Conservation (phyloP, 1,139 yeast genomes). For the Yamadazyma spencermartinsiae region DNA sequence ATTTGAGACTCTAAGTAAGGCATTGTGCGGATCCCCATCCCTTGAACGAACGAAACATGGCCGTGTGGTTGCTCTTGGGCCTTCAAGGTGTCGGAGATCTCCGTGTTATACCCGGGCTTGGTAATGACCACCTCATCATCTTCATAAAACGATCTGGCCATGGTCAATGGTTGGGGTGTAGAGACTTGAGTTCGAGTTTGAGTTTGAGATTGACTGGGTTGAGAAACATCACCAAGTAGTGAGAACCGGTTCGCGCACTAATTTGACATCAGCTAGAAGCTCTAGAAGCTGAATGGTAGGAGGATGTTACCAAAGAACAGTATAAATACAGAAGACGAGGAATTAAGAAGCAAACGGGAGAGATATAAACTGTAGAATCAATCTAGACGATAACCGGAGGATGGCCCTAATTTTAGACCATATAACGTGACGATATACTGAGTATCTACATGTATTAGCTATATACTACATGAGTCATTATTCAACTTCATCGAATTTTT, state of each 20-base stretch:
- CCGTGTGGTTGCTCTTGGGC: conserved; percentile 43
- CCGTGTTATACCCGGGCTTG: conserved; percentile 48
- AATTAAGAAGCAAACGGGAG: too few species aligned
- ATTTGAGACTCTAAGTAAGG: conserved; percentile 46
- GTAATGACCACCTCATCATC: conserved; percentile 49
- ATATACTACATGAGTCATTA: conserved; percentile 21
- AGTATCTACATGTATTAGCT: conserved; percentile 17
- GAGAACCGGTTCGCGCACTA: too few species aligned
- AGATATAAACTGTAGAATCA: too few species aligned
- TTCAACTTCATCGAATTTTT: conserved; percentile 88
- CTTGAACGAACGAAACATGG: conserved; percentile 42
- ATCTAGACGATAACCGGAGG: too few species aligned
- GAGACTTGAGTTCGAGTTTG: neutral
- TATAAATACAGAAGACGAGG: too few species aligned
- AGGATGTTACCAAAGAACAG: too few species aligned
- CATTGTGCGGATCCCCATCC: conserved; percentile 53
- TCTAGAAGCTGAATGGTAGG: too few species aligned
- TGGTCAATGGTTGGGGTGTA: conserved; percentile 3
- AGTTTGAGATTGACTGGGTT: neutral
- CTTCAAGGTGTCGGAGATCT: conserved; percentile 36
- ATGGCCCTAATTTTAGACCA: too few species aligned
- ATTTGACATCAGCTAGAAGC: too few species aligned
- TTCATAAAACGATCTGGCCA: conserved; percentile 48
- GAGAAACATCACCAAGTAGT: too few species aligned
- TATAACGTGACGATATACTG: too few species aligned